A percentile compares a stretch with the other conserved stretches of the same genome.
phyloP scores from a whole-genome alignment of 345 rosid species.

The Mallotus nudiflorus region DNA sequence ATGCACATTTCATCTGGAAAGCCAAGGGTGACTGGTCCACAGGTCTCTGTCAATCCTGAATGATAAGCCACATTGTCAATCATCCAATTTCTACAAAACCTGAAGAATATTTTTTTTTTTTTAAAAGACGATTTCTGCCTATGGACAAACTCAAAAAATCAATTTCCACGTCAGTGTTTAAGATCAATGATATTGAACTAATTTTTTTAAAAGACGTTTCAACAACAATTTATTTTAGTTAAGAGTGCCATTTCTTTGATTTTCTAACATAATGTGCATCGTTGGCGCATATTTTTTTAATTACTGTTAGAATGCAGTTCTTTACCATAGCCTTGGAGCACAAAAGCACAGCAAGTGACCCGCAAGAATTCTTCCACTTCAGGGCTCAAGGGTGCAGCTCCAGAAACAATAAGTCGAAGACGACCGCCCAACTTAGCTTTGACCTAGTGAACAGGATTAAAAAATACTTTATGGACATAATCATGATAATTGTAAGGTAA shows the following conservation, averaged over 20 bases:
- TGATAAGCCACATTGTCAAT: background rate
- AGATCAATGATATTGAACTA: too few relatives aligned
- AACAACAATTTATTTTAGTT: too few relatives aligned
- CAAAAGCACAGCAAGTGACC: slow-evolving; percentile 82
- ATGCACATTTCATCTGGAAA: slow-evolving; percentile 93
- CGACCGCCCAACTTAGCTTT: slow-evolving; percentile 88
- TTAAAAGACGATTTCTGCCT: too few relatives aligned
- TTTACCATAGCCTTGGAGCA: slow-evolving; percentile 92
- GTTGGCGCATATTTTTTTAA: too few relatives aligned
- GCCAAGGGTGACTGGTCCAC: slow-evolving; percentile 74
- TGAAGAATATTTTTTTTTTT: too few relatives aligned
- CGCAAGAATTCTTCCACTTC: slow-evolving; percentile 95
- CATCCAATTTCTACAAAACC: too few relatives aligned
- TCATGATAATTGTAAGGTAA: too few relatives aligned
- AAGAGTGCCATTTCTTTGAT: background rate
- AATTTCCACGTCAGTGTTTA: too few relatives aligned
- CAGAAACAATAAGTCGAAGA: slow-evolving; percentile 73
- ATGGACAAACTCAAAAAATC: too few relatives aligned
- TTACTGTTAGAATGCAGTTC: slow-evolving; percentile 11
- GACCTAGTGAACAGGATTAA: slow-evolving; percentile 45
- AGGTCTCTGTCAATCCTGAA: slow-evolving; percentile 92
- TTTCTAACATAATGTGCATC: background rate
- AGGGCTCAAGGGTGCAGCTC: slow-evolving; percentile 86
- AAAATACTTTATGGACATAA: too few relatives aligned
- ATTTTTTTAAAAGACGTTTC: too few relatives aligned